Evolutionary conservation across 495 filamentous ascomycete species (phyloP).

Genomic region (Aspergillus sclerotiicarbonarius): DNA sequence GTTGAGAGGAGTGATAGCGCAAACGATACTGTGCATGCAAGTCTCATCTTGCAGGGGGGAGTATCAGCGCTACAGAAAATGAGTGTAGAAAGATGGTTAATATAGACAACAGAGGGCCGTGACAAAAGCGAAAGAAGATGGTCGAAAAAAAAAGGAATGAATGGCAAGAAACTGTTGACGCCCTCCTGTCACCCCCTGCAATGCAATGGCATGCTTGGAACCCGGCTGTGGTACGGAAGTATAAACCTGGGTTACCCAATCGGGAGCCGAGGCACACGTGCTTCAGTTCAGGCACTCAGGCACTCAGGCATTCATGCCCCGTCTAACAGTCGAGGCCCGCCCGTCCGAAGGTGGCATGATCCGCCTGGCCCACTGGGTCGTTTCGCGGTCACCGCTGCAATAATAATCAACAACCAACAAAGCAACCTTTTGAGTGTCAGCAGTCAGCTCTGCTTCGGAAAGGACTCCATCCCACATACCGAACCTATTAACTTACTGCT

Average conservation of each 20-base stretch:
- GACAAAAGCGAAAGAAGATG: neutral
- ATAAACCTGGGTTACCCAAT: neutral
- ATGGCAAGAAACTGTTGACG: neutral
- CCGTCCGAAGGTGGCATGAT: slow-evolving; percentile 14
- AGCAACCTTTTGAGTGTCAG: neutral
- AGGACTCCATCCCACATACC: too few relatives aligned
- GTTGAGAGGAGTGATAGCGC: slow-evolving; percentile 42
- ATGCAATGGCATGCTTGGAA: slow-evolving; percentile 2
- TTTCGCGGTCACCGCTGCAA: neutral
- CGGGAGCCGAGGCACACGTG: neutral
- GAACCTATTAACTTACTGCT: neutral
- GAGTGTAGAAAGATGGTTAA: neutral
- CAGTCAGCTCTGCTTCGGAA: too few relatives aligned
- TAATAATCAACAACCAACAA: neutral
- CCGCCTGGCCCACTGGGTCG: neutral
- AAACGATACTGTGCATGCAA: slow-evolving; percentile 34
- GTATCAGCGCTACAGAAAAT: neutral
- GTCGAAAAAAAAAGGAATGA: neutral
- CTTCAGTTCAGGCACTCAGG: neutral
- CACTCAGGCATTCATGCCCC: slow-evolving; percentile 7
- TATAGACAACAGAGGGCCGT: neutral
- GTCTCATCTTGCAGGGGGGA: slow-evolving; percentile 24
- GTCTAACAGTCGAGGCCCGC: too few relatives aligned
- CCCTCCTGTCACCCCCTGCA: slow-evolving; percentile 1
- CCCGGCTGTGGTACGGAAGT: neutral